Evolutionary conservation across 2,329 filamentous ascomycete species (phyloP).

Genomic region (Aspergillus texensis): DNA sequence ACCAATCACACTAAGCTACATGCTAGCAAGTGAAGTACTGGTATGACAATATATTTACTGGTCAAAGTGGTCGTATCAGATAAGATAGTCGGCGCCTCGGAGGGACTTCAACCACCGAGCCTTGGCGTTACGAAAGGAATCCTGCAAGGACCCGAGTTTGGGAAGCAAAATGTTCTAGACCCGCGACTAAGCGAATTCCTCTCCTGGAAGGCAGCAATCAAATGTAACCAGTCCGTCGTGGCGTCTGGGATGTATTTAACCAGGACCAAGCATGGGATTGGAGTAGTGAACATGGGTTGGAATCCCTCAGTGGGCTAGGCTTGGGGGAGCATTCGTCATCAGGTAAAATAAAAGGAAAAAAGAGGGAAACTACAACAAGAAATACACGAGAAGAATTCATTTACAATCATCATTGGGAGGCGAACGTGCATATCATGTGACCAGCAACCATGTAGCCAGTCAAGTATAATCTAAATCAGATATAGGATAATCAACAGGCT

Average conservation of each 20-base stretch:
- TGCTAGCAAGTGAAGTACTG: no score
- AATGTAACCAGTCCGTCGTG: background rate
- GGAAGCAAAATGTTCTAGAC: background rate
- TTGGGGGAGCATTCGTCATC: no score
- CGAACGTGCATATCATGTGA: background rate
- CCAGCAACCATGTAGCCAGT: background rate
- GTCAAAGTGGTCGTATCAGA: background rate
- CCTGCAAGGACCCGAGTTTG: background rate
- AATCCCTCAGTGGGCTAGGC: background rate
- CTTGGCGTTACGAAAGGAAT: background rate
- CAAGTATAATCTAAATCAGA: background rate
- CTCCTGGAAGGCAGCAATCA: background rate
- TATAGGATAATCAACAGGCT: background rate
- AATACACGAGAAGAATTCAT: background rate
- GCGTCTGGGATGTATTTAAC: background rate
- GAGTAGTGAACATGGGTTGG: background rate
- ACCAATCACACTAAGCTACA: no score
- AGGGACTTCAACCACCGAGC: background rate
- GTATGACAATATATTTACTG: no score
- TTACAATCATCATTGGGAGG: background rate
- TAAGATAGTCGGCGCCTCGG: background rate
- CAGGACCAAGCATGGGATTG: background rate
- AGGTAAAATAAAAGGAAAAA: background rate
- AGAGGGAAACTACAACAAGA: background rate
- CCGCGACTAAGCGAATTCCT: background rate